Evolutionary conservation across 2,329 filamentous ascomycete species (phyloP).

Genomic region (Ustulina deusta): DNA sequence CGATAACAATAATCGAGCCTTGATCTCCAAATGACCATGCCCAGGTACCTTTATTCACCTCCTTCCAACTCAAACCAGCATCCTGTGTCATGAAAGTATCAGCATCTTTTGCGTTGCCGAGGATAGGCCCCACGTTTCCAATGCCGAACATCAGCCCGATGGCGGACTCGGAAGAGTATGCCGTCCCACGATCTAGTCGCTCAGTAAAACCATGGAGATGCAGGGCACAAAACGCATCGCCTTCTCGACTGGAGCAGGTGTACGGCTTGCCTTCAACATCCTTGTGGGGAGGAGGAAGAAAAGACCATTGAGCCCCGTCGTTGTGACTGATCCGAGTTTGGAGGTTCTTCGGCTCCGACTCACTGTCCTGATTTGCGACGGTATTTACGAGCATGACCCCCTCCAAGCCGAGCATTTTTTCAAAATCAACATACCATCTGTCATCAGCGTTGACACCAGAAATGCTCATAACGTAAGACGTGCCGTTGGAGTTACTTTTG

Average conservation of each 20-base stretch:
- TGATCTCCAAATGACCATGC: conserved; percentile 97
- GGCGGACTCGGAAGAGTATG: conserved; percentile 88
- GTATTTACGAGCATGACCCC: conserved; percentile 90
- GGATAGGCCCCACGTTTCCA: conserved; percentile 84
- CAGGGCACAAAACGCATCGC: conserved; percentile 79
- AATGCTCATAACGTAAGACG: conserved; percentile 89
- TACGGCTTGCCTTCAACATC: conserved; percentile 79
- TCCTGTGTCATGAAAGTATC: conserved; percentile 93
- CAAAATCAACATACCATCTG: conserved; percentile 88
- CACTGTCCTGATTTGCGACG: conserved; percentile 78
- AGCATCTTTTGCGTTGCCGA: conserved; percentile 76
- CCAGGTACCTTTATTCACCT: conserved; percentile 87
- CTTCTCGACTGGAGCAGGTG: conserved; percentile 70
- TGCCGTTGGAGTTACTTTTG: conserved; percentile 99
- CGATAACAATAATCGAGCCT: conserved; percentile 90
- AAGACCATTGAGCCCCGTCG: conserved; percentile 89
- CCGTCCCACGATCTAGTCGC: conserved; percentile 81
- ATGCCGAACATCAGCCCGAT: conserved; percentile 91
- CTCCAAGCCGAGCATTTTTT: conserved; percentile 93
- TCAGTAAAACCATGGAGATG: conserved; percentile 98
- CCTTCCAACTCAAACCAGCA: conserved; percentile 89
- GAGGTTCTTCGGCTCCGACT: conserved; percentile 78
- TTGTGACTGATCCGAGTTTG: conserved; percentile 96
- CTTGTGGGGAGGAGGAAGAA: conserved; percentile 76
- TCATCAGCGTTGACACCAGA: conserved; percentile 84